Evolutionary conservation across 345 rosid genomes (phyloP).

Genomic region (Cardiospermum halicacabum): DNA sequence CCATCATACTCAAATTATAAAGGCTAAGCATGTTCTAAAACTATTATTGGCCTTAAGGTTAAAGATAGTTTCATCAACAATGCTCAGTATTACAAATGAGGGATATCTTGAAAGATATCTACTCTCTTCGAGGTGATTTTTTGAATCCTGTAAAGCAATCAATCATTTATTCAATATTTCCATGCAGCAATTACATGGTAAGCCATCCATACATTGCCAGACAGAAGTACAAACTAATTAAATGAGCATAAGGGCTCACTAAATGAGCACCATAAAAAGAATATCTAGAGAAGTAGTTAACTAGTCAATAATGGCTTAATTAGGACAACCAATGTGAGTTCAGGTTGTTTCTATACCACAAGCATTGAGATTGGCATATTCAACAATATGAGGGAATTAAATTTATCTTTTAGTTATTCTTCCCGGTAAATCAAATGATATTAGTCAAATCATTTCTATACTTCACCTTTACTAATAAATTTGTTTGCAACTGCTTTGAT

Average conservation of each 20-base stretch:
- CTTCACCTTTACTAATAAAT: conserved; percentile 43
- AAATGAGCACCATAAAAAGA: background rate
- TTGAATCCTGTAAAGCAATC: background rate
- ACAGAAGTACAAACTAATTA: background rate
- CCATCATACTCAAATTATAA: background rate
- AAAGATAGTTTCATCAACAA: background rate
- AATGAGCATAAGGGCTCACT: background rate
- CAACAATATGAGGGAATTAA: background rate
- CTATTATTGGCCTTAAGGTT: background rate
- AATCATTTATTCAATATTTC: background rate
- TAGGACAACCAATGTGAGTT: background rate
- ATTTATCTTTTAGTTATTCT: background rate
- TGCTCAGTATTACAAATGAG: background rate
- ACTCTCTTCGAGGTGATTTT: background rate
- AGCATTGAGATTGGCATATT: background rate
- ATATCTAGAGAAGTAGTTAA: background rate
- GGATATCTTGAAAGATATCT: background rate
- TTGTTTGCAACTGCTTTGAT: conserved; percentile 67
- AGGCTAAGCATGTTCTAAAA: background rate
- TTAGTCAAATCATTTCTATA: conserved; percentile 15
- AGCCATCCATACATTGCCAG: background rate
- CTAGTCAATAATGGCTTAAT: background rate
- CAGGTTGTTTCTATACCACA: conserved; percentile 3
- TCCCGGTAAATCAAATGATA: background rate
- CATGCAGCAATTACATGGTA: background rate